phyloP scores from a whole-genome alignment of 495 filamentous ascomycete genomes.

The Thermothielavioides terrestris region DNA sequence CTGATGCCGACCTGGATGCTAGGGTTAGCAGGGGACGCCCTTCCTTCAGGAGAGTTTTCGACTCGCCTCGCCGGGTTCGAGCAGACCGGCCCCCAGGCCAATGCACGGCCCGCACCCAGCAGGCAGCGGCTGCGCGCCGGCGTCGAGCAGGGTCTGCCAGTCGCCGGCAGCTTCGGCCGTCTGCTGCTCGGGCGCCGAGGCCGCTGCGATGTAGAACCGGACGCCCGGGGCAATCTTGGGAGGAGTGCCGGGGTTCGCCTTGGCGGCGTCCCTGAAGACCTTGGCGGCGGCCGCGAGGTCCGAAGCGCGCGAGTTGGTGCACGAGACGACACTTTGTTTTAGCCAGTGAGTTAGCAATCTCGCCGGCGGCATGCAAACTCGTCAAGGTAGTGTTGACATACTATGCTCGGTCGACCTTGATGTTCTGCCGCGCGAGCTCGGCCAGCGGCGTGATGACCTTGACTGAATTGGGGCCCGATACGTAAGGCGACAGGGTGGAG shows the following conservation, averaged over 20 bases:
- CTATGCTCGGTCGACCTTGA: conserved; percentile 81
- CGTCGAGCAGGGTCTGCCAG: conserved; percentile 76
- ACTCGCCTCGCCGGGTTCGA: conserved; percentile 81
- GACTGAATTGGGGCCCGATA: conserved; percentile 87
- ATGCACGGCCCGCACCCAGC: conserved; percentile 88
- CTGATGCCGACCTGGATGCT: conserved; percentile 86
- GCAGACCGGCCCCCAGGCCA: conserved; percentile 73
- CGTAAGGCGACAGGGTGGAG: conserved; percentile 74
- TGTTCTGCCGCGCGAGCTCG: conserved; percentile 62
- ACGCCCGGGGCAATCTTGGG: conserved; percentile 74
- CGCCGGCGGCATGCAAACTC: too few relatives aligned
- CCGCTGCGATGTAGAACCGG: conserved; percentile 86
- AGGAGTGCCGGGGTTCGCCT: conserved; percentile 44
- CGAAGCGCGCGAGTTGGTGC: conserved; percentile 79
- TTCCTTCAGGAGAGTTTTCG: too few relatives aligned
- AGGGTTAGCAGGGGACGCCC: too few relatives aligned
- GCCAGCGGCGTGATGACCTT: conserved; percentile 73
- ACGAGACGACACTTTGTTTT: conserved; percentile 81
- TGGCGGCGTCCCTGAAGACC: conserved; percentile 74
- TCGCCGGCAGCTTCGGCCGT: conserved; percentile 74
- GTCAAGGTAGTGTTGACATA: too few relatives aligned
- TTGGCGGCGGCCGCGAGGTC: conserved; percentile 76
- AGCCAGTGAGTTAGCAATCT: too few relatives aligned
- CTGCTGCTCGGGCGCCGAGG: conserved; percentile 70
- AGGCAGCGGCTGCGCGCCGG: conserved; percentile 67